Evolutionary conservation across 176 grass and related monocot genomes (phyloP).

Genomic region (Microstegium vimineum): DNA sequence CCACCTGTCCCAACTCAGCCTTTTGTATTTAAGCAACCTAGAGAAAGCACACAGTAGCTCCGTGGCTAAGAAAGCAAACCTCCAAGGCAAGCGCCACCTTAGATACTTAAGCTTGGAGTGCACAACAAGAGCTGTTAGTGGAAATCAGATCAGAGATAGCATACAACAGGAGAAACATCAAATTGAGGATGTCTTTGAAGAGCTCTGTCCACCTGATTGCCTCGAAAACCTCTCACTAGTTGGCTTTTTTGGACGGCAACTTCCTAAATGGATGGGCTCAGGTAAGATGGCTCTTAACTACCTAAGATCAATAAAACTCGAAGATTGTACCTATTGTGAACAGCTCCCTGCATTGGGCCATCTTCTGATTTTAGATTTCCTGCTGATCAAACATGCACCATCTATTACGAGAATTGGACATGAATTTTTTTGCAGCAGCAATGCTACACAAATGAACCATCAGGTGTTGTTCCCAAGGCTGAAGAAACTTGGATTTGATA

Average conservation of each 20-base stretch:
- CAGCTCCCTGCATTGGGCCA: constrained; percentile 43
- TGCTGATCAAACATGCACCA: constrained; percentile 28
- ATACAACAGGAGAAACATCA: constrained; percentile 6
- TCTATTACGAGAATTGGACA: constrained; percentile 33
- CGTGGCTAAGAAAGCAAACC: constrained; percentile 34
- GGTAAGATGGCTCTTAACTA: neutral
- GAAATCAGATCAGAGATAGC: neutral
- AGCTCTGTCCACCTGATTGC: constrained; percentile 32
- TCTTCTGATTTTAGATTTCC: constrained; percentile 32
- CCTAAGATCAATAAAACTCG: neutral
- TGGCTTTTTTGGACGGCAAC: constrained; percentile 28
- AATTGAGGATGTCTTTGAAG: constrained; percentile 41
- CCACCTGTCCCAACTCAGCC: constrained; percentile 19
- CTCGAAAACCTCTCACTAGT: constrained; percentile 34
- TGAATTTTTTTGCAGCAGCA: constrained; percentile 20
- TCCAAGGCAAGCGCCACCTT: constrained; percentile 31
- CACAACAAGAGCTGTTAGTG: neutral
- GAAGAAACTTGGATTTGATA: constrained; percentile 36
- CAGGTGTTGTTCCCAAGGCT: constrained; percentile 27
- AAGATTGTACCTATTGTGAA: neutral
- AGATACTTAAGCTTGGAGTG: constrained; percentile 30
- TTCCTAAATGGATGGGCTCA: constrained; percentile 35
- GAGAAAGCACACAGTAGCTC: constrained; percentile 16
- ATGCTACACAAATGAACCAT: neutral
- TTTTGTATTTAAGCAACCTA: constrained; percentile 29